A percentile compares a stretch with the other conserved stretches of the same genome.
Conservation (phyloP, 495 filamentous ascomycete genomes). For the Penicillium coprophilum region DNA sequence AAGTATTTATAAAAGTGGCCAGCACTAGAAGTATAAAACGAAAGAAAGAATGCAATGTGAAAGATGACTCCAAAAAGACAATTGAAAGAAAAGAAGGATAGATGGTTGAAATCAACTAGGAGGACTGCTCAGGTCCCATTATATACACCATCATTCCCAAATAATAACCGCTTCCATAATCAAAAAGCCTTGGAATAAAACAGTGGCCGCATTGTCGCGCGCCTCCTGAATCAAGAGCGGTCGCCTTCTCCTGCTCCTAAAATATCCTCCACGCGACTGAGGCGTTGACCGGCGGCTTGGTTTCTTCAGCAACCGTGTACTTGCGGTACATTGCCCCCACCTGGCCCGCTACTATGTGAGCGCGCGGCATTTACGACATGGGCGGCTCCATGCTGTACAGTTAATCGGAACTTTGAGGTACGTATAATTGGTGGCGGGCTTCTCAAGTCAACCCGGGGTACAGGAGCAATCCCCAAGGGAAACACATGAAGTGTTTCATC, state of each 20-base stretch:
- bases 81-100: no score
- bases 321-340: background rate
- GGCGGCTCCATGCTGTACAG: background rate
- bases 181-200: background rate
- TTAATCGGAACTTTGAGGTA: background rate
- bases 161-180: background rate
- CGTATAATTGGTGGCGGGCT: background rate
- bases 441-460: background rate
- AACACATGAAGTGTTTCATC: constrained; percentile 1
- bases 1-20: background rate
- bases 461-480: background rate
- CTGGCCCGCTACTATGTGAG: background rate
- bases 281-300: constrained; percentile 3
- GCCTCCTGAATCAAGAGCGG: background rate
- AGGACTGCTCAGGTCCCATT: background rate
- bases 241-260: background rate
- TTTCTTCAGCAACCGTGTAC: constrained; percentile 1
- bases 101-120: no score
- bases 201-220: background rate
- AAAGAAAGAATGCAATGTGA: background rate
- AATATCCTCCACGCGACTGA: background rate
- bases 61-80: no score
- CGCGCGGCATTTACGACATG: background rate
- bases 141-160: background rate
- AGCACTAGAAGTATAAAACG: background rate